Conservation (phyloP, 2,329 filamentous ascomycete species). For the Fusarium sp. region DNA sequence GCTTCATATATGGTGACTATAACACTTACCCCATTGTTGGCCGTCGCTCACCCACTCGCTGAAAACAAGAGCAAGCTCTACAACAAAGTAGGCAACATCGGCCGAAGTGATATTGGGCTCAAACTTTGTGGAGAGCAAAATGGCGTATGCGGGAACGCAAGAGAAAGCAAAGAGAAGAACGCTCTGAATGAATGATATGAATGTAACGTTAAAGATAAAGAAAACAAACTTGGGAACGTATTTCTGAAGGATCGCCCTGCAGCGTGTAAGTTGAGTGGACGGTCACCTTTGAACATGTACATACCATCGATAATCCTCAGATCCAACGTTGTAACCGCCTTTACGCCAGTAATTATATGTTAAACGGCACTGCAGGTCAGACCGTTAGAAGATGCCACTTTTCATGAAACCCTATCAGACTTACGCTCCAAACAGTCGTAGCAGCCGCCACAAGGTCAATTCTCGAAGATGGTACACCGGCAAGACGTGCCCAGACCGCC, state of each 20-base stretch:
- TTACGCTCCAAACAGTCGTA: slow-evolving; percentile 83
- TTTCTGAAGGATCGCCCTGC: slow-evolving; percentile 77
- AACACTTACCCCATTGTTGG: slow-evolving; percentile 83
- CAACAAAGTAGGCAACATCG: slow-evolving; percentile 62
- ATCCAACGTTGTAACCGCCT: slow-evolving; percentile 88
- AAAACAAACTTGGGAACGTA: slow-evolving; percentile 74
- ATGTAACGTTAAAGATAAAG: slow-evolving; percentile 88
- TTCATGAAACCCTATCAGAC: slow-evolving; percentile 43
- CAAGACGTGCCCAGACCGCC: slow-evolving; percentile 82
- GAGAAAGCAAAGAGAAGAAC: slow-evolving; percentile 84
- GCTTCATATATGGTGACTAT: not conserved
- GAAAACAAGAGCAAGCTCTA: slow-evolving; percentile 64
- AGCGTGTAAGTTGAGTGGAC: slow-evolving; percentile 19
- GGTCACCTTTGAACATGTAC: slow-evolving; percentile 8
- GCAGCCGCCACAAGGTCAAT: slow-evolving; percentile 80
- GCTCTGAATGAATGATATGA: slow-evolving; percentile 88
- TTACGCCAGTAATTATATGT: slow-evolving; percentile 98
- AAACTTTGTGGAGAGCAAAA: slow-evolving; percentile 78
- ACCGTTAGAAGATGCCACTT: slow-evolving; percentile 17
- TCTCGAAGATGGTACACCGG: slow-evolving; percentile 75
- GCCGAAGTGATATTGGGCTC: slow-evolving; percentile 60
- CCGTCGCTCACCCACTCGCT: slow-evolving; percentile 88
- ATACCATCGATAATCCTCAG: slow-evolving; percentile 93
- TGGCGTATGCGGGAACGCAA: slow-evolving; percentile 81
- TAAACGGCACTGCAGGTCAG: slow-evolving; percentile 73